Evolutionary conservation across 2,329 filamentous ascomycete genomes (phyloP), one percentile per base, ranked within the genome.

Genomic region (Aspergillus spinulosporus): DNA sequence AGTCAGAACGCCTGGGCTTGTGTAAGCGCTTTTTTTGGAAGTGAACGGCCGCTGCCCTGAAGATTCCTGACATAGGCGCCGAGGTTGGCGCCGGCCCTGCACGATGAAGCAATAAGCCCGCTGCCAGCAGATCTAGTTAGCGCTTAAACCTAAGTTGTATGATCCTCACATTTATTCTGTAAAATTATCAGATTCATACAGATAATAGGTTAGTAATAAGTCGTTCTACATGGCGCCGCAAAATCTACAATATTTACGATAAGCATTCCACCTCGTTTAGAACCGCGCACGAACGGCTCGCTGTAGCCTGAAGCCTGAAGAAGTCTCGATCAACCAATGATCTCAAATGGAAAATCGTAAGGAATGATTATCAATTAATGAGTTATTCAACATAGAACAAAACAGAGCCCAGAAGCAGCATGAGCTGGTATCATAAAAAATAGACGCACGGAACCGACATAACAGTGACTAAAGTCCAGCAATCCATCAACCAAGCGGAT

Each of bases 381-480:
- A 68, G 65, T 60, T 60, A 66, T 57, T 60, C 59, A 59, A 56
- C 61, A 64, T 52, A 59, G 57, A 56, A 61, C 50, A 64, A 43
- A 62, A 48, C 59, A 61, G 66, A 66, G 66, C 68, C 65, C 63
- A 65, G 59, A 60, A 64, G 64, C 62, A 65, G 60, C 66, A 67
- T 68, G 66, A 71, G 68, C 66, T 72, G 72, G 72, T 74, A 74
- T 74, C 72, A 72, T 70, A 64, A 62, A 65, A 65, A 62, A 53
- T 60, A 59, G 61, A 59, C 62, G 61, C 63, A 52, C 62, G 53
- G 62, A 62, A 58, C 29, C 54, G 57, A 58, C 66, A 52, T 54
- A 60, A 62, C 43, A 55, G 52, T 57, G 46, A 50, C 54, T 58
- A 49, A 52, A 52, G 45, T 50, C 51, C 48, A 59, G 51, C 32